Conservation (phyloP, 306 rosid species). For the Pterocarpus macrocarpus region DNA sequence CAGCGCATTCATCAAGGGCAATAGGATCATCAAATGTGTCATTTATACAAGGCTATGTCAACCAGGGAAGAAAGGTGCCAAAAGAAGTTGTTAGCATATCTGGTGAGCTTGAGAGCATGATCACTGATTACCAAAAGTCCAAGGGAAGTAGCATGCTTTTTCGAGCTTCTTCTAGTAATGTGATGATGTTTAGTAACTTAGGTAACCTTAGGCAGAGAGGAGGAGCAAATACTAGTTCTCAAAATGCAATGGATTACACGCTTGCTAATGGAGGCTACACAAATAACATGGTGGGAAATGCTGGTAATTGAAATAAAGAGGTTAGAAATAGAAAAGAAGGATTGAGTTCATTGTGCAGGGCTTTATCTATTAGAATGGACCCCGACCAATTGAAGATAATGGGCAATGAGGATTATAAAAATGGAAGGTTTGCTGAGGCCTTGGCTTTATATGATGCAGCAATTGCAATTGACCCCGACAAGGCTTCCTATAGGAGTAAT, state of each 20-base stretch:
- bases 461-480: constrained; percentile 76
- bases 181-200: constrained; percentile 75
- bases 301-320: constrained; percentile 9
- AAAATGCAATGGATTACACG: constrained; percentile 45
- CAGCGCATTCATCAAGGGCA: background rate
- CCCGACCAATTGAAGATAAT: constrained; percentile 84
- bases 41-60: constrained; percentile 61
- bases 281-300: constrained; percentile 37
- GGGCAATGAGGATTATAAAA: constrained; percentile 96
- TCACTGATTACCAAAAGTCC: constrained; percentile 70
- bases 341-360: constrained; percentile 70
- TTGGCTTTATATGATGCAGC: constrained; percentile 90
- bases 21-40: background rate
- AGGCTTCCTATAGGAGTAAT: constrained; percentile 90
- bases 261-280: constrained; percentile 37
- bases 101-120: constrained; percentile 87
- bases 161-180: constrained; percentile 88
- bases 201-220: constrained; percentile 78
- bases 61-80: constrained; percentile 72
- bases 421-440: constrained; percentile 86
- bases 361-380: constrained; percentile 87
- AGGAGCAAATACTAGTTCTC: constrained; percentile 38
- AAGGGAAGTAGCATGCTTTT: constrained; percentile 64
- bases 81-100: constrained; percentile 78
- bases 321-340: constrained; percentile 18